Conservation (phyloP, 2,329 filamentous ascomycete genomes). For the Xylariales sp. region DNA sequence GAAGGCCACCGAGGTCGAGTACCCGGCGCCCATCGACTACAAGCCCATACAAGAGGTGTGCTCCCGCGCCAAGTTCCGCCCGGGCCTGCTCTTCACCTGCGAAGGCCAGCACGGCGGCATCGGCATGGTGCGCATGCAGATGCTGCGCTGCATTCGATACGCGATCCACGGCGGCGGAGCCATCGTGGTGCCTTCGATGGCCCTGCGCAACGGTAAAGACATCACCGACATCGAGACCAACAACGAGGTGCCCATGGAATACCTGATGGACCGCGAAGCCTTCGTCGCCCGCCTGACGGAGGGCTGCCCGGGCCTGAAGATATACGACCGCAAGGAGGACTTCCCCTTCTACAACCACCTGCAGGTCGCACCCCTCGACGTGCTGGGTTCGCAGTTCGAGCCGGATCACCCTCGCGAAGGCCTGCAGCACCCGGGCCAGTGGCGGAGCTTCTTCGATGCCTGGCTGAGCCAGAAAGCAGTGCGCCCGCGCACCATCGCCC, state of each 20-base stretch:
- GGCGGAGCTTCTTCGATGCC: slow-evolving; percentile 27
- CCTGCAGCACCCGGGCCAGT: slow-evolving; percentile 16
- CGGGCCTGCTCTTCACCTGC: slow-evolving; percentile 32
- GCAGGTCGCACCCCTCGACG: slow-evolving; percentile 10
- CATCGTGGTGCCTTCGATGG: slow-evolving; percentile 31
- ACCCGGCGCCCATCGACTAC: slow-evolving; percentile 28
- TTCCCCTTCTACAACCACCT: slow-evolving; percentile 20
- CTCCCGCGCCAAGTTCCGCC: slow-evolving; percentile 24
- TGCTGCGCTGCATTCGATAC: slow-evolving; percentile 35
- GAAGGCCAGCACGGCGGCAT: slow-evolving; percentile 33
- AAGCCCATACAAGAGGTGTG: slow-evolving; percentile 27
- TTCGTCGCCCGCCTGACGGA: slow-evolving; percentile 18
- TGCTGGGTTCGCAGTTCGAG: slow-evolving; percentile 26
- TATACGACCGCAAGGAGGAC: slow-evolving; percentile 22
- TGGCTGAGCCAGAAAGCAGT: slow-evolving; percentile 21
- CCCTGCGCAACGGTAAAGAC: slow-evolving; percentile 25
- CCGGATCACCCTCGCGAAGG: slow-evolving; percentile 20
- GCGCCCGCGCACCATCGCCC: slow-evolving; percentile 7
- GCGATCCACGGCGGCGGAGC: slow-evolving; percentile 31
- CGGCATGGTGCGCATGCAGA: slow-evolving; percentile 34
- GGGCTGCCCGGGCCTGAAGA: slow-evolving; percentile 21
- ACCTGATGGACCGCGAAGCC: slow-evolving; percentile 21
- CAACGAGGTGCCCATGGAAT: slow-evolving; percentile 21
- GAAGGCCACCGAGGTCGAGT: slow-evolving; percentile 26
- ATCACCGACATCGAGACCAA: slow-evolving; percentile 24